Conservation (phyloP, 2,329 filamentous ascomycete genomes). For the Akanthomyces muscarius region DNA sequence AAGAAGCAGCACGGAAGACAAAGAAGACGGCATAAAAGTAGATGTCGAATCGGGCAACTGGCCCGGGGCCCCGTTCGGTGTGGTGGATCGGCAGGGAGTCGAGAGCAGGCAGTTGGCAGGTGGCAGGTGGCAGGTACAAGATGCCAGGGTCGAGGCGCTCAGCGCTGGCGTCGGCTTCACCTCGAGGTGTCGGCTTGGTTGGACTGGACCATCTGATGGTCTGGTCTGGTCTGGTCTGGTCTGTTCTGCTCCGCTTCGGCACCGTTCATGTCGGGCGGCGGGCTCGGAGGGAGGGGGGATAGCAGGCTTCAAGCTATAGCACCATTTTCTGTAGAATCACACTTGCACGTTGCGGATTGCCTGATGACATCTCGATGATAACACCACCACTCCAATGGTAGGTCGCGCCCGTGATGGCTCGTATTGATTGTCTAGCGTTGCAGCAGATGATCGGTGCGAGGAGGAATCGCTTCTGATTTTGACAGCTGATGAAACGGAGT, state of each 20-base stretch:
- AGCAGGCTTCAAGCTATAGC: background rate
- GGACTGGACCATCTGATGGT: constrained; percentile 8
- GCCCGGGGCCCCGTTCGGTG: constrained; percentile 4
- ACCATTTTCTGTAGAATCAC: background rate
- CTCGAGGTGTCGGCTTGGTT: background rate
- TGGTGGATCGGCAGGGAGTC: background rate
- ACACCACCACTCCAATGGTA: background rate
- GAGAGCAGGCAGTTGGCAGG: too few species aligned
- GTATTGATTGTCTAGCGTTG: background rate
- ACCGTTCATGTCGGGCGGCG: background rate
- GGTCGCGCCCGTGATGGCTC: background rate
- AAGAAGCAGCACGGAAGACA: constrained; percentile 9
- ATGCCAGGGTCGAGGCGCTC: background rate
- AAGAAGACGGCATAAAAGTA: constrained; percentile 27
- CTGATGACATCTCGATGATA: background rate
- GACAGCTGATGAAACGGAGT: background rate
- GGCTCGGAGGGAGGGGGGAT: background rate
- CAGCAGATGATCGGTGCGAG: constrained; percentile 1
- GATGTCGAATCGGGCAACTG: constrained; percentile 16
- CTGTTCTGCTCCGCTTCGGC: background rate
- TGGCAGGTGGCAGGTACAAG: too few species aligned
- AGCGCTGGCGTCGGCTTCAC: background rate
- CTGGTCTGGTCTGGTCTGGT: too few species aligned
- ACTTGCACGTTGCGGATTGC: constrained; percentile 8
- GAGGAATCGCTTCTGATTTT: constrained; percentile 1